A percentile compares a stretch with the other conserved stretches of the same genome.
These are phyloP conservation scores for Psidium friedrichsthalianum DNA, from an alignment of 345 rosid species.

Conservation along the genomic window DNA sequence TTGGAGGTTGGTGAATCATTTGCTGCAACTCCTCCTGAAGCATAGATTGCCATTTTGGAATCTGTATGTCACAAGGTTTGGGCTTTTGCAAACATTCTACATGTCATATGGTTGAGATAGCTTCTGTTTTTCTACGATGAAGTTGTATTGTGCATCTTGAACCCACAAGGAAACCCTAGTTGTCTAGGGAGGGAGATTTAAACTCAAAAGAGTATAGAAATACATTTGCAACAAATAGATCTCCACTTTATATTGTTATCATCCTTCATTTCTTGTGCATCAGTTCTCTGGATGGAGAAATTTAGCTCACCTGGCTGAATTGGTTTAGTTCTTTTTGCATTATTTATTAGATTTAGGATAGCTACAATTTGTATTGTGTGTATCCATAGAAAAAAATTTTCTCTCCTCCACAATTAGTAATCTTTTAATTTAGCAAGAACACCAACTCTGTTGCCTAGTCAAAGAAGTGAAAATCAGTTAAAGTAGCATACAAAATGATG, in stretches of 20 bases:
- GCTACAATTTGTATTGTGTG: not conserved
- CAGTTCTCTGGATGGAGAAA: not conserved
- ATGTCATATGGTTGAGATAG: too few relatives aligned
- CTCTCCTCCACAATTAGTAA: conserved; percentile 26
- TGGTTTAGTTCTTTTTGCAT: not conserved
- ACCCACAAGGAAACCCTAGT: not conserved
- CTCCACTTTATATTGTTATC: not conserved
- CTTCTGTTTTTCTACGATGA: too few relatives aligned
- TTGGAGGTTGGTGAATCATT: too few relatives aligned
- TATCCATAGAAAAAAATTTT: not conserved
- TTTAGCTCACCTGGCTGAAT: not conserved
- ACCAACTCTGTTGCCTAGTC: conserved; percentile 68
- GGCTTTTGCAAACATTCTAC: too few relatives aligned
- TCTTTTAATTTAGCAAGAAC: conserved; percentile 49
- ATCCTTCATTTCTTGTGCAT: not conserved
- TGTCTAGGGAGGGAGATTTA: not conserved
- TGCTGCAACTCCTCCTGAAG: too few relatives aligned
- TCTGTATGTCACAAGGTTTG: too few relatives aligned
- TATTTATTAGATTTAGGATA: not conserved
- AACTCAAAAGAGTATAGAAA: not conserved
- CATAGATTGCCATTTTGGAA: too few relatives aligned
- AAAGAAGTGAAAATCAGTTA: conserved; percentile 66
- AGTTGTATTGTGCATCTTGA: too few relatives aligned
- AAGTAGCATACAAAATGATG: conserved; percentile 66
- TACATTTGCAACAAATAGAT: not conserved